Percentiles rank a stretch among this genome's conserved stretches.
These are phyloP conservation scores for Davidsoniella virescens DNA, from an alignment of 2,329 filamentous ascomycete genomes.

Conservation along the genomic window DNA sequence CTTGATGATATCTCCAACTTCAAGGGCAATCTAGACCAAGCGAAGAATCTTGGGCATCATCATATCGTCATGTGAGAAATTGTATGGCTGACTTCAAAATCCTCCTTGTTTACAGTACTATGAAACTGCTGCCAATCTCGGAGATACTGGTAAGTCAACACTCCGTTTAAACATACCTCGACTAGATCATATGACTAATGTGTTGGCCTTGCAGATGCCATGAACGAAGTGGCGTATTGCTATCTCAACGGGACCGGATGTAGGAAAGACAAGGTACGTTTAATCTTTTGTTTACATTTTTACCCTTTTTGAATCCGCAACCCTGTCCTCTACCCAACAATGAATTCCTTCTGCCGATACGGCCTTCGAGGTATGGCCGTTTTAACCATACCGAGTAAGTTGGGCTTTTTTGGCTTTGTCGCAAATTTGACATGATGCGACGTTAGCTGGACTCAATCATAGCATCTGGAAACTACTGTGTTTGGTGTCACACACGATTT, in stretches of 20 bases:
- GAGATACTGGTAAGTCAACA: conserved; percentile 54
- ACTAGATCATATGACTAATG: neutral
- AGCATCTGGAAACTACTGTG: no score
- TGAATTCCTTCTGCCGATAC: no score
- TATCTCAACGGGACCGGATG: conserved; percentile 93
- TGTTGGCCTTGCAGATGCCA: conserved; percentile 49
- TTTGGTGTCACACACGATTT: no score
- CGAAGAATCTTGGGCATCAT: no score
- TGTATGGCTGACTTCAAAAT: neutral
- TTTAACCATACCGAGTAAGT: no score
- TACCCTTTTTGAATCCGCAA: no score
- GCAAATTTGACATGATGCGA: no score
- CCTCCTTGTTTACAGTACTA: conserved; percentile 51
- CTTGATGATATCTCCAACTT: neutral
- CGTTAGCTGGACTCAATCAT: no score
- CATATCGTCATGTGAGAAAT: no score
- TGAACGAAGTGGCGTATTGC: conserved; percentile 95
- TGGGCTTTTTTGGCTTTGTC: no score
- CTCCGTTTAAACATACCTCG: neutral
- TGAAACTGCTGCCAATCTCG: conserved; percentile 90
- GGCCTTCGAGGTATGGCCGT: no score
- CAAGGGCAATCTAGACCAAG: neutral
- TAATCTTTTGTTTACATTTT: neutral
- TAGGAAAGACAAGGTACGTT: conserved; percentile 92
- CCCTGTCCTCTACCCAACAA: no score